Percentiles rank a stretch among this genome's conserved stretches.
phyloP scores from a whole-genome alignment of 768 basidiomycete species.

The Kwoniella botswanensis region DNA sequence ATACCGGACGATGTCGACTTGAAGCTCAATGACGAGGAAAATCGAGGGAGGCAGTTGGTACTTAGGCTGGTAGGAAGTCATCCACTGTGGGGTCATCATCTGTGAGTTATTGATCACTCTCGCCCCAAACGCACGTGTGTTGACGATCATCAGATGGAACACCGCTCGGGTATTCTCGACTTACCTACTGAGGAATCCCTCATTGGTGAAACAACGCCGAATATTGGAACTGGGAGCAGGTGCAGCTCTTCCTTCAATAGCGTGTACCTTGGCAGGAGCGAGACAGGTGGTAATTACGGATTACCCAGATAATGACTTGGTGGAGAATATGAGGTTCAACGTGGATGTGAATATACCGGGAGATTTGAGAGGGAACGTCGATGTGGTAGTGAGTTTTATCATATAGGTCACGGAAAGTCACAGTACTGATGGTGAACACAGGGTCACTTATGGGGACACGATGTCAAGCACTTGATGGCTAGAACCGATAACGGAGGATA shows the following conservation, averaged over 20 bases:
- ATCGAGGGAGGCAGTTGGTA: constrained; percentile 31
- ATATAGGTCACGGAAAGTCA: background rate
- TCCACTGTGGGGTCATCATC: constrained; percentile 56
- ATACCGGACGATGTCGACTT: constrained; percentile 32
- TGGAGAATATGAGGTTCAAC: constrained; percentile 78
- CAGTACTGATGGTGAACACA: constrained; percentile 11
- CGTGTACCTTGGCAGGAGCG: constrained; percentile 74
- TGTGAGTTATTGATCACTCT: constrained; percentile 26
- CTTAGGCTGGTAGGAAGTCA: constrained; percentile 52
- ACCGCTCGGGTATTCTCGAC: constrained; percentile 43
- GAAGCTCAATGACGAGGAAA: constrained; percentile 3
- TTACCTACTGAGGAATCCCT: constrained; percentile 48
- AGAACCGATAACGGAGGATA: constrained; percentile 59
- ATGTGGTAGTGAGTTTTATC: constrained; percentile 55
- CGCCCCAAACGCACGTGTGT: constrained; percentile 5
- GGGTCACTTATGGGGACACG: constrained; percentile 55
- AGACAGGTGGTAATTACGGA: constrained; percentile 82
- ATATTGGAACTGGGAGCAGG: constrained; percentile 94
- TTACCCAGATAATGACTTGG: constrained; percentile 78
- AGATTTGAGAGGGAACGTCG: constrained; percentile 10
- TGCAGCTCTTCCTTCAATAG: constrained; percentile 82
- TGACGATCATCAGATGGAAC: constrained; percentile 44
- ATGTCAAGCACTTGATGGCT: constrained; percentile 39
- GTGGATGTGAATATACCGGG: constrained; percentile 64
- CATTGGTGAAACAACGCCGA: constrained; percentile 54